Evolutionary conservation across 305 asterid species (phyloP), one percentile per base, ranked within the genome.

Genomic region (Ilex paraguariensis): DNA sequence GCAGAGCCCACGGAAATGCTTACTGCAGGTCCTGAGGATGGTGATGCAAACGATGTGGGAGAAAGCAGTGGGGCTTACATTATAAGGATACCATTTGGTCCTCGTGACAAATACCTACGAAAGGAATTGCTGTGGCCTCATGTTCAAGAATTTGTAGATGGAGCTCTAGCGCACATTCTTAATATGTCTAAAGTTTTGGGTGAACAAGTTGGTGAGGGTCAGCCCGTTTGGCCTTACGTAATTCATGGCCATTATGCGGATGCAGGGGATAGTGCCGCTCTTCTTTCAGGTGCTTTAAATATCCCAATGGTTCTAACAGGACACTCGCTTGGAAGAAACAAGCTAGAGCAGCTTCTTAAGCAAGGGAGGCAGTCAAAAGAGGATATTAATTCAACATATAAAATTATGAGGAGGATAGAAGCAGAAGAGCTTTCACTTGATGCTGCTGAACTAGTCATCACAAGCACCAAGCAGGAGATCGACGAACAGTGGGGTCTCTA

Each of bases 1-100:
- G 97, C 91, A 2, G 95, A 89, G 71, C 95, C 97, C 1, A 72
- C 90, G 3, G 97, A 89, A 72, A 91, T 91, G 98, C 87, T 89
- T 52, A 79, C 78, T 15, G 66, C 81, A 0, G 81, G 81, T 1
- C 32, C 81, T 1, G 95, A 83, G 54, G 95, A 82, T 70, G 78
- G 72, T 45, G 87, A 81, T 60, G 66, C 73, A 14, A 53, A 70
- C 8, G 84, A 74, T 54, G 58, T 73, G 15, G 95, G 96, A 57
- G 94, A 85, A 78, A 85, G 96, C 65, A 74, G 91, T 13, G 97
- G 95, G 58, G 90, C 95, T 31, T 89, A 89, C 57, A 81, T 89
- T 17, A 77, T 89, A 59, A 64, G 97, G 51, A 87, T 89, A 62
- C 97, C 97, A 2, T 87, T 84, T 54, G 95, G 97, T 55, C 97